Evolutionary conservation across 495 filamentous ascomycete genomes (phyloP).

Genomic region (Penicillium canariense): DNA sequence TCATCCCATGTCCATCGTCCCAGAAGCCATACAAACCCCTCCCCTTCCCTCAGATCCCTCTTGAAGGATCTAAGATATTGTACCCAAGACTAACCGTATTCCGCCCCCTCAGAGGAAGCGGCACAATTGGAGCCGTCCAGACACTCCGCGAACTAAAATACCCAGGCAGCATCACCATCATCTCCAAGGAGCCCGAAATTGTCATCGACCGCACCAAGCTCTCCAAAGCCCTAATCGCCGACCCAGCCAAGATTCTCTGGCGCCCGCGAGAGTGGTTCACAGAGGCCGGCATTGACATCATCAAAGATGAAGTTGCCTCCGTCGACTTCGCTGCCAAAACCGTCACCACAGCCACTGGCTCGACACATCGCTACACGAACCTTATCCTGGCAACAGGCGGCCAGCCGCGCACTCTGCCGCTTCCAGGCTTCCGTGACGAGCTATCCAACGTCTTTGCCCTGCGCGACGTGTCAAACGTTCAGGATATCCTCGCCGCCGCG

Average conservation of each 20-base stretch:
- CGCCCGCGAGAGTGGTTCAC: conserved; percentile 75
- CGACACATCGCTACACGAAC: conserved; percentile 74
- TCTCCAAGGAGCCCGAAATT: conserved; percentile 78
- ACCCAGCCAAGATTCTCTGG: conserved; percentile 72
- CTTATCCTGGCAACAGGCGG: conserved; percentile 88
- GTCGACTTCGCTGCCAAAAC: conserved; percentile 74
- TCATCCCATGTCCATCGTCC: background rate
- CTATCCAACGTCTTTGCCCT: conserved; percentile 84
- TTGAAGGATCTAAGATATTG: background rate
- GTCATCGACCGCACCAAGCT: conserved; percentile 95
- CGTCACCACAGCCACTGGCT: conserved; percentile 69
- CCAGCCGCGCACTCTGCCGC: conserved; percentile 69
- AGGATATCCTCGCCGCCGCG: conserved; percentile 71
- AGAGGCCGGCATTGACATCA: conserved; percentile 65
- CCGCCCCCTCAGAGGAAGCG: conserved; percentile 60
- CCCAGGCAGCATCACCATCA: conserved; percentile 75
- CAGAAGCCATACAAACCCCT: no score
- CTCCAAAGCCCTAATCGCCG: conserved; percentile 89
- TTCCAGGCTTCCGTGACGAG: conserved; percentile 76
- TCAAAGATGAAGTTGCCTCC: conserved; percentile 70
- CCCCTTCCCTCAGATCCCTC: background rate
- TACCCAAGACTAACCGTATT: conserved; percentile 10
- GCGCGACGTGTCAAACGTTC: conserved; percentile 68
- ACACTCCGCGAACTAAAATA: conserved; percentile 78
- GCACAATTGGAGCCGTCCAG: conserved; percentile 75